phyloP scores from a whole-genome alignment of 805 yeast species.

The Kodamaea lidongshanica region DNA sequence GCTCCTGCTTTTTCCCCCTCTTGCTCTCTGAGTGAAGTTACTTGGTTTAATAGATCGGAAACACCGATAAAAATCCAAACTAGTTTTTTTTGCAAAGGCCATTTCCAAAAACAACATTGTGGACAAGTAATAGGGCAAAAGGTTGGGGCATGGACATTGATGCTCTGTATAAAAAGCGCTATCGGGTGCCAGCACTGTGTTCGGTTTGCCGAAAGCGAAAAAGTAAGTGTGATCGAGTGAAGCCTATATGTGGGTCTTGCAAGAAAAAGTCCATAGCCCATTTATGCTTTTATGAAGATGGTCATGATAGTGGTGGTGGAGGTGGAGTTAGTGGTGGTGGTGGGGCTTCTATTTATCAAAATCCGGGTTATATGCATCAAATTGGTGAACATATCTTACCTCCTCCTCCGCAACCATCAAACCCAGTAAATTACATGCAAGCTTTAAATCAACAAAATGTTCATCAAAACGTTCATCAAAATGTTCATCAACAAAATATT shows the following conservation, averaged over 20 bases:
- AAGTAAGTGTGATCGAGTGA: conserved; percentile 36
- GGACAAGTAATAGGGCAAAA: too few relatives aligned
- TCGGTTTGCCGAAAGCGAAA: conserved; percentile 40
- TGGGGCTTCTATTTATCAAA: too few relatives aligned
- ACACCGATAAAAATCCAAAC: too few relatives aligned
- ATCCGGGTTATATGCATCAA: conserved; percentile 4
- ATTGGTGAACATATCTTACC: conserved; percentile 8
- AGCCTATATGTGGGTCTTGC: conserved; percentile 40
- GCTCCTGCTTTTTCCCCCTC: too few relatives aligned
- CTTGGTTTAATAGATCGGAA: too few relatives aligned
- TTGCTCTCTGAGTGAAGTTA: too few relatives aligned
- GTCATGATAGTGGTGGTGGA: conserved; percentile 7
- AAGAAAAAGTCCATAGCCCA: conserved; percentile 39
- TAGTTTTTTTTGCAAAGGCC: too few relatives aligned
- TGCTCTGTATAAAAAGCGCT: conserved; percentile 26
- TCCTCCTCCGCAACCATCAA: conserved; percentile 5
- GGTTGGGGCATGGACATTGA: conserved; percentile 3
- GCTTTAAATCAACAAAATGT: too few relatives aligned
- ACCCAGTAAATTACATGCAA: conserved; percentile 3
- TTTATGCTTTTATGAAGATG: conserved; percentile 32
- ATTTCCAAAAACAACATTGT: too few relatives aligned
- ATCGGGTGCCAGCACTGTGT: conserved; percentile 39
- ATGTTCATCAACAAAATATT: background rate
- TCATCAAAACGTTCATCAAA: background rate
- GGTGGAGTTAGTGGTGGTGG: background rate